These are phyloP conservation scores for Hericium rajendrae DNA, from an alignment of 768 basidiomycete species.

Conservation along the genomic window DNA sequence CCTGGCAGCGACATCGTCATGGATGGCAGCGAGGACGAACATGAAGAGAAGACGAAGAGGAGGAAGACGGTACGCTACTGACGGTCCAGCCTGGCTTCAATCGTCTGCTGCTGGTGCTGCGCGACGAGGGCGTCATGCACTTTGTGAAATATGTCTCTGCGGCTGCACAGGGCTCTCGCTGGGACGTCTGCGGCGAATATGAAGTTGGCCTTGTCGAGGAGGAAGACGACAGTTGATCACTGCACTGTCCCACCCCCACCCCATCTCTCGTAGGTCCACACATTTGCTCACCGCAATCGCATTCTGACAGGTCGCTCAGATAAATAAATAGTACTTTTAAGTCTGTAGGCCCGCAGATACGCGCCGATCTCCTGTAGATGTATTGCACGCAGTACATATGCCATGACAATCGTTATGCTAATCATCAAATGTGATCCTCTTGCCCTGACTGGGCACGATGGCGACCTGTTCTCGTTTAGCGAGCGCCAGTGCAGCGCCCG, in stretches of 20 bases:
- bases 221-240: slow-evolving; percentile 5
- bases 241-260: neutral
- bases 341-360: neutral
- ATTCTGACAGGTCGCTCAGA: too few species aligned
- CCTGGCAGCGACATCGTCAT: neutral
- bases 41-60: slow-evolving; percentile 29
- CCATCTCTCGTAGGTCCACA: neutral
- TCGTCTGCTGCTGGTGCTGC: slow-evolving; percentile 74
- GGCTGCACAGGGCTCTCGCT: slow-evolving; percentile 80
- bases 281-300: too few species aligned
- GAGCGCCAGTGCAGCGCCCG: slow-evolving; percentile 71
- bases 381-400: too few species aligned
- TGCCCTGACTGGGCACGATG: slow-evolving; percentile 60
- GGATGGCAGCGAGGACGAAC: slow-evolving; percentile 14
- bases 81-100: slow-evolving; percentile 89
- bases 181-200: slow-evolving; percentile 91
- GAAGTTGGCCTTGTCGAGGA: slow-evolving; percentile 72
- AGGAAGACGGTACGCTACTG: slow-evolving; percentile 74
- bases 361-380: neutral
- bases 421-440: slow-evolving; percentile 60
- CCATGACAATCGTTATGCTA: neutral
- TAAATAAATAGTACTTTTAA: too few species aligned
- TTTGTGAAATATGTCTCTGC: slow-evolving; percentile 95
- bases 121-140: slow-evolving; percentile 88
- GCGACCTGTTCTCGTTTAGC: slow-evolving; percentile 70